These are phyloP conservation scores for Aurinia saxatilis DNA, from an alignment of 345 rosid species.

Conservation along the genomic window DNA sequence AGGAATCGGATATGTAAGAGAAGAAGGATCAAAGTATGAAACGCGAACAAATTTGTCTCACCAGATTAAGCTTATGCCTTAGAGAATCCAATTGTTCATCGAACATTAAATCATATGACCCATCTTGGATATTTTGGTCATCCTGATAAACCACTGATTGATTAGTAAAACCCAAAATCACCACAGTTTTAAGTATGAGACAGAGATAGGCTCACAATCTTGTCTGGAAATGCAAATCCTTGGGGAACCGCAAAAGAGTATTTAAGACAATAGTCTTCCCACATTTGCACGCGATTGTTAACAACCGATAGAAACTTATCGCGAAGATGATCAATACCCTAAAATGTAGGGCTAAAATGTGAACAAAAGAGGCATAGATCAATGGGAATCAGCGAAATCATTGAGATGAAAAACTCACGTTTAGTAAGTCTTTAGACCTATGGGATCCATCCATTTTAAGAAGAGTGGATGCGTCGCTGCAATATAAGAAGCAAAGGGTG, in stretches of 20 bases:
- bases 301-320: slow-evolving; percentile 43
- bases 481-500: not conserved
- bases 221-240: slow-evolving; percentile 49
- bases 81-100: slow-evolving; percentile 60
- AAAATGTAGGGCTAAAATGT: not conserved
- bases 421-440: slow-evolving; percentile 41
- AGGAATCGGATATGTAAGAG: not conserved
- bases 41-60: slow-evolving; percentile 27
- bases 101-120: slow-evolving; percentile 39
- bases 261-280: slow-evolving; percentile 68
- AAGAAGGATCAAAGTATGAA: not conserved
- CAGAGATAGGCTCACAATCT: slow-evolving; percentile 39
- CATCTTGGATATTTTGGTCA: slow-evolving; percentile 30
- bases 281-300: slow-evolving; percentile 50
- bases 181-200: not conserved
- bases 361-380: not conserved
- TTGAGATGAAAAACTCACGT: slow-evolving; percentile 31
- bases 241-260: slow-evolving; percentile 71
- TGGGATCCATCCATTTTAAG: slow-evolving; percentile 40
- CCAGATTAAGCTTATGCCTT: slow-evolving; percentile 55
- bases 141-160: slow-evolving; percentile 23
- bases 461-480: slow-evolving; percentile 53
- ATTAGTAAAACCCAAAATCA: not conserved
- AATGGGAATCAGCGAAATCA: not conserved
- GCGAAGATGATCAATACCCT: slow-evolving; percentile 61